Evolutionary conservation across 331 rosid species (phyloP).

Genomic region (Prunus yedoensis): DNA sequence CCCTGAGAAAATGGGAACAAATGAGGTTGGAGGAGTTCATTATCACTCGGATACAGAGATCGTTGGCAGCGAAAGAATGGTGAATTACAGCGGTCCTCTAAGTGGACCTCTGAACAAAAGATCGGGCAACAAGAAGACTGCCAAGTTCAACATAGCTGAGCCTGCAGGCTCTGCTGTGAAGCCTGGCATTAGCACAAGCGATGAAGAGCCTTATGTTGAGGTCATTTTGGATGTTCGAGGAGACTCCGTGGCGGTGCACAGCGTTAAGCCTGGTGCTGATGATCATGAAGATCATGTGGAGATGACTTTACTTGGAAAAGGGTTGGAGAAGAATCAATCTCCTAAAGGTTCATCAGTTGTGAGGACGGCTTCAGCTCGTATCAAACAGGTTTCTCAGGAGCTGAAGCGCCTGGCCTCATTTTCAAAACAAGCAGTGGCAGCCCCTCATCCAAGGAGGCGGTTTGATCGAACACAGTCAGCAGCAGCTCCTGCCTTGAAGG

Average conservation of each 20-base stretch:
- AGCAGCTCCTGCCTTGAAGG: too few species aligned
- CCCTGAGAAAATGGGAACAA: background rate
- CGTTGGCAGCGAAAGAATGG: too few species aligned
- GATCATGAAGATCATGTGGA: slow-evolving; percentile 28
- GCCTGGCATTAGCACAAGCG: background rate
- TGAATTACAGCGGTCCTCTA: too few species aligned
- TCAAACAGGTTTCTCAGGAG: slow-evolving; percentile 62
- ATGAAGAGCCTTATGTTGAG: slow-evolving; percentile 24
- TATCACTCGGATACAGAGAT: too few species aligned
- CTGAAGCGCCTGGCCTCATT: slow-evolving; percentile 54
- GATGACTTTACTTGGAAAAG: slow-evolving; percentile 23
- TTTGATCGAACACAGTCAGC: too few species aligned
- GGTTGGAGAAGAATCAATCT: slow-evolving; percentile 27
- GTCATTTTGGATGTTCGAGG: slow-evolving; percentile 32
- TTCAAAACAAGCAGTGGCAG: too few species aligned
- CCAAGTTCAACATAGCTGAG: slow-evolving; percentile 19
- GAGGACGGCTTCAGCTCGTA: slow-evolving; percentile 39
- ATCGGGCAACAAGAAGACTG: too few species aligned
- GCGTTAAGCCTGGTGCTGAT: slow-evolving; percentile 24
- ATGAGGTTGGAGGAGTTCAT: too few species aligned
- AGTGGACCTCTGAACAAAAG: too few species aligned
- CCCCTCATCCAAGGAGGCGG: too few species aligned
- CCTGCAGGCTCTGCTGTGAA: background rate
- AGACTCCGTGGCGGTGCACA: slow-evolving; percentile 35
- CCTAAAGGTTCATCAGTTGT: slow-evolving; percentile 22